Base-by-base conservation (phyloP, 139 green algal genomes). In the Coccomyxa sp. region DNA sequence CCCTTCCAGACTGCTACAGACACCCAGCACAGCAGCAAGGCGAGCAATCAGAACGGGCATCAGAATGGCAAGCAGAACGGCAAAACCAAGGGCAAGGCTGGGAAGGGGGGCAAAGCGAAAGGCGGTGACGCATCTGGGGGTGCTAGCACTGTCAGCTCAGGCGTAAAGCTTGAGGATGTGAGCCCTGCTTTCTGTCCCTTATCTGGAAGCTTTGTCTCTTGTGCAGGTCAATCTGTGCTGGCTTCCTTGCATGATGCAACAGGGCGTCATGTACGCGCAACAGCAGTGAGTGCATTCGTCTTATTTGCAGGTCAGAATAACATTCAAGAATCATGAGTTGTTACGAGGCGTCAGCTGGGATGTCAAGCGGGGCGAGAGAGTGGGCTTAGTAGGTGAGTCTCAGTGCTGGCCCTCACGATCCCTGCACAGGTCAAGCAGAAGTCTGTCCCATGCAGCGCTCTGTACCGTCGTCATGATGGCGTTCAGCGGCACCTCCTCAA, bases 301-400 rank as follows among this genome's bases (percentile, higher is more conserved):
- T 38, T 55, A 12, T 74, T 6, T 58, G 72, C 83, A 94, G 88
- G 83, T 96, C 7, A 81, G 85, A 36, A 93, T 92, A 68, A 97
- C 91, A 0, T 99, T 98, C 85, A 99, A 98, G 88, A 96, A 97
- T 85, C 87, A 95, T 76, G 85, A 96, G 81, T 88, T 99, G 71
- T 87, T 99, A 3, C 91, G 90, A 64, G 87, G 96, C 79, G 88
- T 93, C 37, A 89, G 81, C 37, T 99, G 96, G 96, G 96, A 99
- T 71, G 93, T 97, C 74, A 99, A 98, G 81, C 95, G 94, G 78
- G 95, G 96, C 0, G 95, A 99, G 87, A 82, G 94, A 6, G 95
- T 98, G n/a, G 96, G 96, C 1, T 86, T 99, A 29, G 96, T 99
- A 24, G 96, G 91, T 93, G 75, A 89, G 89, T 79, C 12, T 35